Conservation (phyloP, 768 basidiomycete genomes). For the Lepiota venenata region DNA sequence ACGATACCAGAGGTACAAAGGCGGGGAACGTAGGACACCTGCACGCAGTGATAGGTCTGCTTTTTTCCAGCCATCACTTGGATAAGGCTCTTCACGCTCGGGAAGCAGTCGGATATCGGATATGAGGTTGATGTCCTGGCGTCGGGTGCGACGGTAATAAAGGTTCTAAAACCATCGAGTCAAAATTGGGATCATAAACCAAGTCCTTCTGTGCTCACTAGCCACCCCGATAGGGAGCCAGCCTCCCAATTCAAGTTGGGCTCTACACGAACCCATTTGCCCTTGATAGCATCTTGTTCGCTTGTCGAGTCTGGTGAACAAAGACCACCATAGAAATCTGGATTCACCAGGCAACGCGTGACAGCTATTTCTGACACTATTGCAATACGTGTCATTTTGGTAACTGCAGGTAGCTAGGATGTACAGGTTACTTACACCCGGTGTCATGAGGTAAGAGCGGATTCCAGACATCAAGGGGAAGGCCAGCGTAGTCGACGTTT, state of each 20-base stretch:
- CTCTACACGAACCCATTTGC: slow-evolving; percentile 88
- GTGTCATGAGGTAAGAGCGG: slow-evolving; percentile 75
- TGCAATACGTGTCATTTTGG: slow-evolving; percentile 4
- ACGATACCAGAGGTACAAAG: slow-evolving; percentile 79
- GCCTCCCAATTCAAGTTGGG: slow-evolving; percentile 71
- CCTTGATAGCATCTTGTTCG: slow-evolving; percentile 72
- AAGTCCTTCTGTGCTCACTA: slow-evolving; percentile 39
- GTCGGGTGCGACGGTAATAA: slow-evolving; percentile 83
- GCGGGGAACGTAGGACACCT: slow-evolving; percentile 53
- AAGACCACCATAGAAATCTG: slow-evolving; percentile 48
- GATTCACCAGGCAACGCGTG: slow-evolving; percentile 62
- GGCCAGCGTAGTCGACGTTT: slow-evolving; percentile 55
- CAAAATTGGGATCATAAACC: neutral
- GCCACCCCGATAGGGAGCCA: slow-evolving; percentile 49
- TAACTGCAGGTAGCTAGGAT: neutral
- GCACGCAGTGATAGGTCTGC: slow-evolving; percentile 59
- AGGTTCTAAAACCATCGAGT: slow-evolving; percentile 38
- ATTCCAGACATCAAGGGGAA: slow-evolving; percentile 80
- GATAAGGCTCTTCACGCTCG: slow-evolving; percentile 46
- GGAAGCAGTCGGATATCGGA: slow-evolving; percentile 67
- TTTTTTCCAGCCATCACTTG: slow-evolving; percentile 58
- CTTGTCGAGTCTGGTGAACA: slow-evolving; percentile 69
- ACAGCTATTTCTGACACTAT: slow-evolving; percentile 82
- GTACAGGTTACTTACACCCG: slow-evolving; percentile 50
- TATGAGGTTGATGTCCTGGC: slow-evolving; percentile 78